phyloP scores from a whole-genome alignment of 116 monocot genomes.

The Thalassia testudinum region DNA sequence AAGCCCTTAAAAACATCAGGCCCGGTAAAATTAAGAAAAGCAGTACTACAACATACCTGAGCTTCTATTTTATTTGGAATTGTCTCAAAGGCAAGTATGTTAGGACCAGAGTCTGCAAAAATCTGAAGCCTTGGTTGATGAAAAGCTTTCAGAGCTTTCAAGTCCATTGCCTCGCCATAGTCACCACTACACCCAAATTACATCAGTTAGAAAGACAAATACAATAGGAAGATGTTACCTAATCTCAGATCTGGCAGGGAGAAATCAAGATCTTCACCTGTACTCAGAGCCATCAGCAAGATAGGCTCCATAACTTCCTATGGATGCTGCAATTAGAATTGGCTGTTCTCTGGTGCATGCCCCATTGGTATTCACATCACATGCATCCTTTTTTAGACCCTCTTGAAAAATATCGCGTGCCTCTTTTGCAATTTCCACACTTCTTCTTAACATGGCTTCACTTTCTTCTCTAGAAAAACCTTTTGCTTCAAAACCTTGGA shows the following conservation, averaged over 20 bases:
- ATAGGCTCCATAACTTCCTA: conserved; percentile 30
- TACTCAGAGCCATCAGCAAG: conserved; percentile 31
- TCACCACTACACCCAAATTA: conserved; percentile 48
- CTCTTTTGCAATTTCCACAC: conserved; percentile 63
- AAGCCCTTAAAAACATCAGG: too few species aligned
- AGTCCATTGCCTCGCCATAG: conserved; percentile 49
- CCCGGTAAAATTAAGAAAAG: too few species aligned
- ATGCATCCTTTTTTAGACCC: neutral
- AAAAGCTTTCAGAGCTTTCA: conserved; percentile 65
- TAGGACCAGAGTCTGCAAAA: conserved; percentile 71
- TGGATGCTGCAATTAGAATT: conserved; percentile 21
- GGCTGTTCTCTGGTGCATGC: neutral
- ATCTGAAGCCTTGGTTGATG: conserved; percentile 71
- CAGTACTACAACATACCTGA: conserved; percentile 54
- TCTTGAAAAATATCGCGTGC: conserved; percentile 42
- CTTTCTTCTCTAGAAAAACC: conserved; percentile 47
- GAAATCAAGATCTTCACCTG: conserved; percentile 11
- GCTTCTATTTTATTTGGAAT: conserved; percentile 88
- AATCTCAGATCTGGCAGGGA: neutral
- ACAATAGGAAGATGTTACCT: neutral
- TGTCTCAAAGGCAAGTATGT: conserved; percentile 88
- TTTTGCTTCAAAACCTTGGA: conserved; percentile 55
- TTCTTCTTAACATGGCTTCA: conserved; percentile 47
- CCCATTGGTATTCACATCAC: neutral
- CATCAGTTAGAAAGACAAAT: neutral